Conservation (phyloP, 2,329 filamentous ascomycete genomes). For the Fusarium marasasianum region DNA sequence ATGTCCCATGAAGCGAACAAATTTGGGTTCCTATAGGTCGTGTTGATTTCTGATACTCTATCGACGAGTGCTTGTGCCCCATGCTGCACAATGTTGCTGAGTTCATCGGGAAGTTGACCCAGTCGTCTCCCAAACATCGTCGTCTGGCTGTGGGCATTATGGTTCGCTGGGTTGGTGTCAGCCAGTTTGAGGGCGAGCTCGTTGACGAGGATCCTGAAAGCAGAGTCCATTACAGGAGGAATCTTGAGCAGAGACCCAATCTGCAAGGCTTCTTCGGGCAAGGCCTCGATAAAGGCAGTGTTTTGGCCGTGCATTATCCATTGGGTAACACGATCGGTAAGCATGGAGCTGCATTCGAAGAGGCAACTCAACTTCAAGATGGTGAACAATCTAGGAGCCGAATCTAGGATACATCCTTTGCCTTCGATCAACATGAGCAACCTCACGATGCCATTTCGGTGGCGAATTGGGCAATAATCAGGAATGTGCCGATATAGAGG, state of each 20-base stretch:
- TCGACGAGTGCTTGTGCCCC: slow-evolving; percentile 63
- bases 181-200: slow-evolving; percentile 65
- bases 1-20: slow-evolving; percentile 38
- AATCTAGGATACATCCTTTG: slow-evolving; percentile 65
- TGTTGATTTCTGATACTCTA: slow-evolving; percentile 48
- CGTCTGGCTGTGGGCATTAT: slow-evolving; percentile 28
- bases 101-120: slow-evolving; percentile 62
- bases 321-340: slow-evolving; percentile 60
- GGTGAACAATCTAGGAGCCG: slow-evolving; percentile 73
- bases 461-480: slow-evolving; percentile 72
- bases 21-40: slow-evolving; percentile 48
- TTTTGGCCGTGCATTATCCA: slow-evolving; percentile 69
- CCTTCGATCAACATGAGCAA: slow-evolving; percentile 68
- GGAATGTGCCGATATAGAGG: slow-evolving; percentile 51
- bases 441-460: slow-evolving; percentile 70
- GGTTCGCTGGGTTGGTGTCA: slow-evolving; percentile 10
- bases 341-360: slow-evolving; percentile 59
- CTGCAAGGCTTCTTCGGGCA: slow-evolving; percentile 68
- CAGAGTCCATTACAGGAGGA: slow-evolving; percentile 53
- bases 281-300: slow-evolving; percentile 67
- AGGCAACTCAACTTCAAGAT: slow-evolving; percentile 70
- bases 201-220: slow-evolving; percentile 70
- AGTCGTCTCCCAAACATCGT: slow-evolving; percentile 57
- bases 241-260: slow-evolving; percentile 62
- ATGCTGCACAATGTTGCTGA: slow-evolving; percentile 66